Evolutionary conservation across 345 rosid species (phyloP).

Genomic region (Lumnitzera littorea): DNA sequence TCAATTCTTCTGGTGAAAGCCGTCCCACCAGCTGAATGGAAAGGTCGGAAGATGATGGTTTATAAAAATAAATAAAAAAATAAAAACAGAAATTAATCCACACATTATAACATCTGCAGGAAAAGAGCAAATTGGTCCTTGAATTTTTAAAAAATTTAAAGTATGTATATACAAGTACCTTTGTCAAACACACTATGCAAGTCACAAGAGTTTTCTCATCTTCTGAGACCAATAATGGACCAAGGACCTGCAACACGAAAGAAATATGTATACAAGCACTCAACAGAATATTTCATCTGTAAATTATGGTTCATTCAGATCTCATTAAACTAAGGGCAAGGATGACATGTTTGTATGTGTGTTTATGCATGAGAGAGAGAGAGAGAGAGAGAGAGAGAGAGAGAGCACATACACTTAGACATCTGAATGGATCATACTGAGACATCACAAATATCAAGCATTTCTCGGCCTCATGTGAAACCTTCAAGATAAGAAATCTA

Average conservation of each 20-base stretch:
- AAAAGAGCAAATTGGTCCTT: too few species aligned
- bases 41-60: background rate
- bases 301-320: too few species aligned
- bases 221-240: constrained; percentile 38
- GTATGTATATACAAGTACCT: constrained; percentile 25
- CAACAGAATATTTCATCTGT: too few species aligned
- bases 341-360: background rate
- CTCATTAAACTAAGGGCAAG: background rate
- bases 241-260: constrained; percentile 32
- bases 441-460: constrained; percentile 36
- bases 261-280: too few species aligned
- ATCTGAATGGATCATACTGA: constrained; percentile 46
- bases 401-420: constrained; percentile 39
- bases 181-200: constrained; percentile 43
- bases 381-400: background rate
- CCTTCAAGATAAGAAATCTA: constrained; percentile 25
- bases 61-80: background rate
- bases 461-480: constrained; percentile 43
- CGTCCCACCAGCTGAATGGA: constrained; percentile 41
- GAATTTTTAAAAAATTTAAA: background rate
- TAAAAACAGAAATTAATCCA: too few species aligned
- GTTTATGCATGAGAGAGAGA: background rate
- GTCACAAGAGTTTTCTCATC: constrained; percentile 52
- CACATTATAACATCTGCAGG: too few species aligned
- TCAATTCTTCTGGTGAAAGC: constrained; percentile 47